phyloP scores from a whole-genome alignment of 2,329 filamentous ascomycete species.

The Chaetothyriales sp. region DNA sequence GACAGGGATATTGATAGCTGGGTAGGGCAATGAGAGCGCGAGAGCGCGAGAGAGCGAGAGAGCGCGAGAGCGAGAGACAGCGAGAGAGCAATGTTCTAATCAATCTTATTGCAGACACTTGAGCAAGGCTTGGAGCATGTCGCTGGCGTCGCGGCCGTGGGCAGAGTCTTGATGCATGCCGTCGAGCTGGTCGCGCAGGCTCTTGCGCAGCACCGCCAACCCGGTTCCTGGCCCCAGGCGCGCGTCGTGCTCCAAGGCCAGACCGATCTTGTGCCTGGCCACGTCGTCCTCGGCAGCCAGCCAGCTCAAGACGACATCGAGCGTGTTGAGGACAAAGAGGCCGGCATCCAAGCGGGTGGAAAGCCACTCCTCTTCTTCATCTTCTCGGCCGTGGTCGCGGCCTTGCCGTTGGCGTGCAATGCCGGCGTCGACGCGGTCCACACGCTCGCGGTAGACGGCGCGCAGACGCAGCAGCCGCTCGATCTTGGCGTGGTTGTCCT shows the following conservation, averaged over 20 bases:
- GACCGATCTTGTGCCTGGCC: slow-evolving; percentile 50
- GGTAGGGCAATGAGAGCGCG: background rate
- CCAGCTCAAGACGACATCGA: slow-evolving; percentile 82
- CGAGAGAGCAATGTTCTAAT: background rate
- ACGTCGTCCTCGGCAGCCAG: slow-evolving; percentile 77
- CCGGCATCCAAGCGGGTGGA: slow-evolving; percentile 68
- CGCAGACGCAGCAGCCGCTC: slow-evolving; percentile 57
- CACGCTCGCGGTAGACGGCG: slow-evolving; percentile 51
- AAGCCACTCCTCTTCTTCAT: slow-evolving; percentile 56
- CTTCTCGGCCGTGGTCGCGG: slow-evolving; percentile 40
- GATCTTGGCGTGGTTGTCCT: slow-evolving; percentile 83
- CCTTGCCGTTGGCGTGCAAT: slow-evolving; percentile 47
- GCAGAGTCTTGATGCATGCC: slow-evolving; percentile 27
- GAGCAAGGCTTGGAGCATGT: background rate
- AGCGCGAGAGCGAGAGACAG: too few relatives aligned
- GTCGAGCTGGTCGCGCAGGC: slow-evolving; percentile 55
- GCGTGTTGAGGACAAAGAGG: slow-evolving; percentile 65
- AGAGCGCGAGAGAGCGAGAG: background rate
- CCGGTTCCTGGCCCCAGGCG: slow-evolving; percentile 16
- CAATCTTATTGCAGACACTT: background rate
- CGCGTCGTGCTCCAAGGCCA: slow-evolving; percentile 53
- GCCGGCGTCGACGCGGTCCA: slow-evolving; percentile 49
- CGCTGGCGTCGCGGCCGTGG: background rate
- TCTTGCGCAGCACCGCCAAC: slow-evolving; percentile 48
- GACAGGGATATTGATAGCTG: background rate